Evolutionary conservation across 805 yeast species (phyloP).

Genomic region (Suhomyces sp.): DNA sequence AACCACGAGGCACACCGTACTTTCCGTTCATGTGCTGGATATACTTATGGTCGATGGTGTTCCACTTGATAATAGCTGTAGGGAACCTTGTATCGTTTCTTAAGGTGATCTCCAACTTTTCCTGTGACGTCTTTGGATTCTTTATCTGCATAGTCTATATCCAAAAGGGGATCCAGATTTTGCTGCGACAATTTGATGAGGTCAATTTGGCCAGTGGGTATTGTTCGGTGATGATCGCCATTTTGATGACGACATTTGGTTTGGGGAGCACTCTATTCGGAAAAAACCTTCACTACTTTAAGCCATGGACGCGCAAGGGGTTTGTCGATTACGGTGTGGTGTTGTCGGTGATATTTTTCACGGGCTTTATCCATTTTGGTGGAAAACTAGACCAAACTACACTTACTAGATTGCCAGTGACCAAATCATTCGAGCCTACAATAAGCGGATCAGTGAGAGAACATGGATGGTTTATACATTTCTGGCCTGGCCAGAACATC

Average conservation of each 20-base stretch:
- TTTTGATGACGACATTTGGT: constrained; percentile 78
- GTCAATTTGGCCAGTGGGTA: constrained; percentile 52
- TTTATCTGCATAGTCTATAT: constrained; percentile 86
- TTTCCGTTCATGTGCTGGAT: constrained; percentile 97
- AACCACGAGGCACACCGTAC: constrained; percentile 53
- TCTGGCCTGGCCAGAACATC: constrained; percentile 59
- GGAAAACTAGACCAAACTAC: constrained; percentile 59
- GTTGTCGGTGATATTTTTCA: constrained; percentile 77
- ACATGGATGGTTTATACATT: constrained; percentile 75
- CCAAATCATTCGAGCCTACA: constrained; percentile 76
- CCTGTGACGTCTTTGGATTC: constrained; percentile 91
- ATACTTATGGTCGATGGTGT: constrained; percentile 83
- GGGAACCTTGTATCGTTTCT: constrained; percentile 65
- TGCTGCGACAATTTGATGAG: constrained; percentile 62
- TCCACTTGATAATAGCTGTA: constrained; percentile 72
- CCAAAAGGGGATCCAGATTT: constrained; percentile 85
- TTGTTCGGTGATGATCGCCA: constrained; percentile 69
- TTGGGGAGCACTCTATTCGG: constrained; percentile 60
- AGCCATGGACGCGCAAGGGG: constrained; percentile 58
- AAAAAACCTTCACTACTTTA: constrained; percentile 57
- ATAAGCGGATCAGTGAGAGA: constrained; percentile 31
- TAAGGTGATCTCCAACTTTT: constrained; percentile 71
- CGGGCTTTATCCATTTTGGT: constrained; percentile 92
- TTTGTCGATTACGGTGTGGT: constrained; percentile 88
- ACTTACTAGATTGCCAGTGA: constrained; percentile 64